These are phyloP conservation scores for Boletus tomentosulus DNA, from an alignment of 768 basidiomycete genomes.

Conservation along the genomic window DNA sequence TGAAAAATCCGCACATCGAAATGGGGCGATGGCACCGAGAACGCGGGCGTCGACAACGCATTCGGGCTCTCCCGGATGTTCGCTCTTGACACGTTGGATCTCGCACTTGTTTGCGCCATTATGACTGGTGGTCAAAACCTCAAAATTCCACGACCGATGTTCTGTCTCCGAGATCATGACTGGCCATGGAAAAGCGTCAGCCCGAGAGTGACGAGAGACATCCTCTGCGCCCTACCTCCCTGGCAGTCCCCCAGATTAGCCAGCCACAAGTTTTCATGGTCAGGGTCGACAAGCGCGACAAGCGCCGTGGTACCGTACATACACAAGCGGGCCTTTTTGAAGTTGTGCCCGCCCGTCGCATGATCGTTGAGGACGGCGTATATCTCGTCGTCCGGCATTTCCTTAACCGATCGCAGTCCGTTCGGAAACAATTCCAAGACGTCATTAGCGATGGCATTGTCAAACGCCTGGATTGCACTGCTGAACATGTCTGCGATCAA, in stretches of 20 bases:
- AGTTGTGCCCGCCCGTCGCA: conserved; percentile 51
- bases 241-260: conserved; percentile 81
- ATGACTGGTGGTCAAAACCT: conserved; percentile 60
- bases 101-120: conserved; percentile 68
- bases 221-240: conserved; percentile 47
- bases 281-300: conserved; percentile 67
- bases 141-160: conserved; percentile 52
- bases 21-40: conserved; percentile 74
- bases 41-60: conserved; percentile 64
- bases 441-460: conserved; percentile 64
- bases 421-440: conserved; percentile 58
- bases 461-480: conserved; percentile 56
- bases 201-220: conserved; percentile 2
- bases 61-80: conserved; percentile 69
- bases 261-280: conserved; percentile 67
- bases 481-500: conserved; percentile 54
- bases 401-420: conserved; percentile 45
- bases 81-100: conserved; percentile 54
- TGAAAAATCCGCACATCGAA: conserved; percentile 52
- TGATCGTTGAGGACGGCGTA: conserved; percentile 62
- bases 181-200: conserved; percentile 20
- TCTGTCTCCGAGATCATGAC: conserved; percentile 51
- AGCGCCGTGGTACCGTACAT: conserved; percentile 81
- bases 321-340: conserved; percentile 62
- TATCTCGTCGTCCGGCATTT: conserved; percentile 54